phyloP scores from a whole-genome alignment of 768 basidiomycete species.

The Mrakia blollopis region DNA sequence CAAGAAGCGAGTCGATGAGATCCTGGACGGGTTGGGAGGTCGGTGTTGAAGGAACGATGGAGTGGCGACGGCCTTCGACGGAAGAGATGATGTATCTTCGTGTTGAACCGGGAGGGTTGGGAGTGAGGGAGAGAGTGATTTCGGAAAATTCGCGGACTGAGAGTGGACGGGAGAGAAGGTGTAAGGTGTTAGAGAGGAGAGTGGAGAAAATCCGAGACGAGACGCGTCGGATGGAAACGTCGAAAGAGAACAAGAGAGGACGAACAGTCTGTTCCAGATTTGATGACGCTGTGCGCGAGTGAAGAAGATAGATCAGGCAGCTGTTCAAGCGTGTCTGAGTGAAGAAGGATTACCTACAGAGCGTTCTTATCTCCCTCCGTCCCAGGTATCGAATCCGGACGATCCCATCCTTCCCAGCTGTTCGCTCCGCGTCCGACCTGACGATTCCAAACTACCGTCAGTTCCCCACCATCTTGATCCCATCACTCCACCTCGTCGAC shows the following conservation, averaged over 20 bases:
- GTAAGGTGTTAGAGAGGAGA: too few relatives aligned
- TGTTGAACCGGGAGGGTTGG: conserved; percentile 2
- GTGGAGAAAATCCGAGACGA: too few relatives aligned
- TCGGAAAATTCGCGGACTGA: conserved; percentile 32
- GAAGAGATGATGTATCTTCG: conserved; percentile 19
- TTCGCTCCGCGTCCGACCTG: conserved; percentile 15
- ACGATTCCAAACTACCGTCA: too few relatives aligned
- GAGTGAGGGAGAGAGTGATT: conserved; percentile 22
- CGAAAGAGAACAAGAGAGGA: not conserved
- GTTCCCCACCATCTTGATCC: too few relatives aligned
- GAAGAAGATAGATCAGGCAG: not conserved
- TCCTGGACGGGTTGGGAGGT: conserved; percentile 56
- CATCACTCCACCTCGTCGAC: not conserved
- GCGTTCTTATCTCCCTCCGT: conserved; percentile 24
- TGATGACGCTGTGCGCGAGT: conserved; percentile 16
- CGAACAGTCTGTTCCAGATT: conserved; percentile 27
- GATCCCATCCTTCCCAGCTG: conserved; percentile 24
- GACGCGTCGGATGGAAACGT: not conserved
- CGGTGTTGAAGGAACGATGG: conserved; percentile 56
- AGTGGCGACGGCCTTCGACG: conserved; percentile 57
- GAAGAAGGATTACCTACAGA: not conserved
- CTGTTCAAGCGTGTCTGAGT: not conserved
- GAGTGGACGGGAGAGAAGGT: not conserved
- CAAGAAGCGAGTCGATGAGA: conserved; percentile 60
- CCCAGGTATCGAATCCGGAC: conserved; percentile 16